Evolutionary conservation across 805 yeast species (phyloP), one percentile per base, ranked within the genome.

Genomic region (Wickerhamomyces hampshirensis): DNA sequence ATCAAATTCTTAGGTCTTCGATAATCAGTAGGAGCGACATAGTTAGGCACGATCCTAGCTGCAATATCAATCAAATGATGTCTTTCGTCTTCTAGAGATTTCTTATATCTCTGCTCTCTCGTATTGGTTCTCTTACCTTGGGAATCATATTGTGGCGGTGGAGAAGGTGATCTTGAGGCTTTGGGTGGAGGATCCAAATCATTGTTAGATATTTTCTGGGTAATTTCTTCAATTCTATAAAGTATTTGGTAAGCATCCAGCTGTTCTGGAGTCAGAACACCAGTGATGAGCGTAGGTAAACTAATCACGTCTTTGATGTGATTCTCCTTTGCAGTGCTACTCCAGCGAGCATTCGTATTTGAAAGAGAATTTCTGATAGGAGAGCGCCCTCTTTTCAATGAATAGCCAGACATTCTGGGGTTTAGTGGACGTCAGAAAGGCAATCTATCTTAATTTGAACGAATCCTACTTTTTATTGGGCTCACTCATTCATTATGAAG

Each of bases 131-230:
- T 78, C 55, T 77, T 80, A 30, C 99, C 99, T 16, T 65, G 60
- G 21, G 69, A 59, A 60, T 93, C 98, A 59, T 93, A 93, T 39
- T 74, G 75, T 1, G 98, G 98, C 2, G 96, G 88, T 0, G 98
- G 98, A 2, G 96, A 85, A 0, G 89, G 87, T 2, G 94, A 85
- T 26, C 72, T 68, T 42, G 76, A 61, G 42, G 50, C 50, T 46
- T 62, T 68, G 35, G 62, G 63, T 0, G 74, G 69, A 1, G 81
- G 81, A 0, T 60, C 55, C 12, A 73, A 61, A 26, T 70, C 72
- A 35, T 73, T 62, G n/a, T 71, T 59, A 12, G 70, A 58, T 28
- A 91, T 59, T 39, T 74, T 65, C 23, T 71, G 68, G 1, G 88
- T 72, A 38, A 91, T 78, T 55, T 91, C 98, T 41, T 84, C 86